These are phyloP conservation scores for Neurospora tetrasperma DNA, from an alignment of 495 filamentous ascomycete genomes.

Conservation along the genomic window DNA sequence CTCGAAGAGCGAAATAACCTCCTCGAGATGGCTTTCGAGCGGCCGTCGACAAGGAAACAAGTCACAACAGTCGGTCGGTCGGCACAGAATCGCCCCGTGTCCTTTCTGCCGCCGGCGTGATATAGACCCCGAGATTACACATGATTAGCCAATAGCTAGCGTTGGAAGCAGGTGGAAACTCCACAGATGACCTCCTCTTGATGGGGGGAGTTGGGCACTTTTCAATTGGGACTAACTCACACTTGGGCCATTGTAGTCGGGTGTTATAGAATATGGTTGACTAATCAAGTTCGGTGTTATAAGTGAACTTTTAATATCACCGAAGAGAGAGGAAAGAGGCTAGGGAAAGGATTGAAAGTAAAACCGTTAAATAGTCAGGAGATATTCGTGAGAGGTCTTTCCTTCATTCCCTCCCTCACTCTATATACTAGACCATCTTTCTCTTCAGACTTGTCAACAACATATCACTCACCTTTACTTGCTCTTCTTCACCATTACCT, in stretches of 20 bases:
- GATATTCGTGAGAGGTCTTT: neutral
- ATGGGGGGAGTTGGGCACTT: too few species aligned
- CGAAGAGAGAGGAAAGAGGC: neutral
- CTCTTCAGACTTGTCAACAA: neutral
- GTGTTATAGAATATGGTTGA: neutral
- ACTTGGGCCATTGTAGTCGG: too few species aligned
- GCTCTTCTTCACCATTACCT: neutral
- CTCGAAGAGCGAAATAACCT: neutral
- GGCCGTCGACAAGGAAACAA: neutral
- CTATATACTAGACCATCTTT: too few species aligned
- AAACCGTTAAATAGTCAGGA: neutral
- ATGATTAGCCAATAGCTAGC: neutral
- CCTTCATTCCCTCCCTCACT: neutral
- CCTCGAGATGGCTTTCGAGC: too few species aligned
- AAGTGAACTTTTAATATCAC: neutral
- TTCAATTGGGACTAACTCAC: too few species aligned
- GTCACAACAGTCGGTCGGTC: neutral
- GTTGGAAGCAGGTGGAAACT: neutral
- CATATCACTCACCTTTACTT: neutral
- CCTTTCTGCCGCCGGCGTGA: neutral
- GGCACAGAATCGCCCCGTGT: neutral
- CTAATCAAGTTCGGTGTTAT: neutral
- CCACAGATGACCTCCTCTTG: neutral
- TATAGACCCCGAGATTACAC: neutral
- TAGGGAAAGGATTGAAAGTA: neutral